Evolutionary conservation across 805 yeast genomes (phyloP), one percentile per base, ranked within the genome.

Genomic region (Cyberlindnera japonica): DNA sequence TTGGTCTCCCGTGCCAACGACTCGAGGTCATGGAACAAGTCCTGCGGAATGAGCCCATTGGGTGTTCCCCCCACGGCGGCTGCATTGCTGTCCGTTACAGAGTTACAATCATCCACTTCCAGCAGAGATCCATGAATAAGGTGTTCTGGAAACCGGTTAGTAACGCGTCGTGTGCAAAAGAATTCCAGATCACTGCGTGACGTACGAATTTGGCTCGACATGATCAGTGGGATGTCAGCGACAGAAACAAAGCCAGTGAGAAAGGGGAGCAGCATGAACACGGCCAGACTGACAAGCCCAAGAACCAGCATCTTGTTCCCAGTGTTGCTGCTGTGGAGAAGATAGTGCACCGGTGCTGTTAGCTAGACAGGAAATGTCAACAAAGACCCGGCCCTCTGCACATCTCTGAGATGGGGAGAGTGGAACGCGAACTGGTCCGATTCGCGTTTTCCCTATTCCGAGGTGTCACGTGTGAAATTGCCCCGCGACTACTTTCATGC

Each of bases 11-110:
- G 21, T 3, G 37, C 33, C 11, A 43, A 32, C 2, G 41, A 5
- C 18, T 43, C 44, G 26, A 43, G 18, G 15, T 43, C 47, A n/a
- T 43, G 38, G 3, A 43, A 29, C 11, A 43, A 27, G 20, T 43
- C 44, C 32, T 13, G 37, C 22, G 7, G 22, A n/a, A n/a, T n/a
- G n/a, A n/a, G n/a, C n/a, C n/a, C n/a, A n/a, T n/a, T n/a, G n/a
- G n/a, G n/a, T n/a, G n/a, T n/a, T n/a, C n/a, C n/a, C n/a, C n/a
- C n/a, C n/a, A n/a, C 24, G 11, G 24, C 8, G 24, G 24, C 10
- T 22, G 31, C 20, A 15, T 19, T 20, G 34, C 24, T 3, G 19
- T 35, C 24, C 15, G 22, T 29, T 6, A 17, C 22, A 7, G 21
- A 6, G 4, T 29, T 6, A 10, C 4, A 14, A 29, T 13, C 22